Evolutionary conservation across 768 basidiomycete species (phyloP).

Genomic region (Tylopilus plumbeoviolaceoides): DNA sequence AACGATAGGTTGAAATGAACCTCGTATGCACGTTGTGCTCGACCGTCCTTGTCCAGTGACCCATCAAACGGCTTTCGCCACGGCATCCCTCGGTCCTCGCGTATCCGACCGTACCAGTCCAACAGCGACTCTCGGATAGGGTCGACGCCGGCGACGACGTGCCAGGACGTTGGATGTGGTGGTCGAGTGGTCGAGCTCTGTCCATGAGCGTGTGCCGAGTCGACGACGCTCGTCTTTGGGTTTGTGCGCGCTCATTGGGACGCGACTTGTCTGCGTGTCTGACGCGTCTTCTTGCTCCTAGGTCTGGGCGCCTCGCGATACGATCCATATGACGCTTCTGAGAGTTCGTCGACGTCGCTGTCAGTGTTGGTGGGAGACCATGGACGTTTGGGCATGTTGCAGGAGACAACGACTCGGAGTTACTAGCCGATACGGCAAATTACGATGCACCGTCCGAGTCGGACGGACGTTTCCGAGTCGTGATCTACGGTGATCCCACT

Average conservation of each 20-base stretch:
- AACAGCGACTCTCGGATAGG: slow-evolving; percentile 49
- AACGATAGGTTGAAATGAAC: slow-evolving; percentile 37
- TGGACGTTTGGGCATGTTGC: too few species aligned
- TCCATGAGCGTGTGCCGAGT: background rate
- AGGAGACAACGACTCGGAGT: too few species aligned
- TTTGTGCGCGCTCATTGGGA: slow-evolving; percentile 10
- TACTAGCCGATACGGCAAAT: too few species aligned
- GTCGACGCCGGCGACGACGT: slow-evolving; percentile 40
- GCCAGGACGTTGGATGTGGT: slow-evolving; percentile 44
- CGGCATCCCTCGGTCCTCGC: slow-evolving; percentile 76
- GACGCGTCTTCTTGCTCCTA: slow-evolving; percentile 11
- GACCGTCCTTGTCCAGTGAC: slow-evolving; percentile 48
- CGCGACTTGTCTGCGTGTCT: too few species aligned
- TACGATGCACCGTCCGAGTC: too few species aligned
- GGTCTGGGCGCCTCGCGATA: slow-evolving; percentile 10
- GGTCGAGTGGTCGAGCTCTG: background rate
- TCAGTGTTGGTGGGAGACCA: slow-evolving; percentile 11
- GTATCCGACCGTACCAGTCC: slow-evolving; percentile 69
- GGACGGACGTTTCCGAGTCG: too few species aligned
- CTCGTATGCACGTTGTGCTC: slow-evolving; percentile 88
- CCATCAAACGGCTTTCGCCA: slow-evolving; percentile 79
- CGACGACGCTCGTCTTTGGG: background rate
- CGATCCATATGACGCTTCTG: slow-evolving; percentile 23
- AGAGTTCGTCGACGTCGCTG: slow-evolving; percentile 12
- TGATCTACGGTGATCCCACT: too few species aligned